Percentiles rank a stretch among this genome's conserved stretches.
phyloP scores from a whole-genome alignment of 352 stramenopile genomes.

The Pythium periplocum region DNA sequence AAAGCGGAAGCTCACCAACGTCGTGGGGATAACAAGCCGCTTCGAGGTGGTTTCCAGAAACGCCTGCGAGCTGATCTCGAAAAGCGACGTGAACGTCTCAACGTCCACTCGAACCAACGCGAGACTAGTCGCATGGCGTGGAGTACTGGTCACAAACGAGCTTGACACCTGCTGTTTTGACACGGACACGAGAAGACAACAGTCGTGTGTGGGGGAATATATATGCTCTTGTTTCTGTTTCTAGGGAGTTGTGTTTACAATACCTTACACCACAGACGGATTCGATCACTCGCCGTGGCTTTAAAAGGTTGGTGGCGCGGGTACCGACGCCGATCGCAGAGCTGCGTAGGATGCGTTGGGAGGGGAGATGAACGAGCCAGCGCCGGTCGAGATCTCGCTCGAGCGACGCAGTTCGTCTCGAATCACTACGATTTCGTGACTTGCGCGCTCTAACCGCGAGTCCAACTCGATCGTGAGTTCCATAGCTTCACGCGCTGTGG shows the following conservation, averaged over 20 bases:
- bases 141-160: no score
- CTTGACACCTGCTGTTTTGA: no score
- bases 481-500: slow-evolving; percentile 65
- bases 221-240: no score
- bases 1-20: slow-evolving; percentile 10
- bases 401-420: slow-evolving; percentile 23
- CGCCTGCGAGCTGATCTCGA: slow-evolving; percentile 40
- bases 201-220: no score
- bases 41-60: slow-evolving; percentile 30
- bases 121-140: no score
- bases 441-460: slow-evolving; percentile 58
- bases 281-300: no score
- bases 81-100: slow-evolving; percentile 22
- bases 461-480: slow-evolving; percentile 69
- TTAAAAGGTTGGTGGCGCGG: no score
- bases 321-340: background rate
- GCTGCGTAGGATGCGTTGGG: background rate
- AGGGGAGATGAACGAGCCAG: slow-evolving; percentile 2
- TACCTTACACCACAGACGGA: no score
- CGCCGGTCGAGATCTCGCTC: slow-evolving; percentile 13
- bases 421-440: slow-evolving; percentile 35
- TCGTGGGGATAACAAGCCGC: background rate
- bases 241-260: no score
- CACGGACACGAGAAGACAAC: no score
- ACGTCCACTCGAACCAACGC: no score